Base-by-base conservation (phyloP, 2,329 filamentous ascomycete genomes). In the Sarocladiaceae sp. region DNA sequence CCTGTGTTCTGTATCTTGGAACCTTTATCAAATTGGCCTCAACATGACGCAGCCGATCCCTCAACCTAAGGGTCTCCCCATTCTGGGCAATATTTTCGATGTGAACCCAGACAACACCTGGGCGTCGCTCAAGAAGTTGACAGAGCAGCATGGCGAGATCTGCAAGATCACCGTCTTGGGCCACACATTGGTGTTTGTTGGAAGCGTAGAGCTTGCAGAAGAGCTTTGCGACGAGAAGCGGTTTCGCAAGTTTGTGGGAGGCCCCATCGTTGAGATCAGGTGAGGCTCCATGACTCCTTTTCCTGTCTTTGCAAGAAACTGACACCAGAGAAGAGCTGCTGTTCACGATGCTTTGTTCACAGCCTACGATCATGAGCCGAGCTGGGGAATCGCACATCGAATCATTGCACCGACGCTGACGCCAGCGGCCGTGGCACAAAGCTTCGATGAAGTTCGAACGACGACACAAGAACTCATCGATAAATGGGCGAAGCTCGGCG, bases 271-370 rank as follows among this genome's bases (percentile, higher is more conserved):
- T 42, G 70, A 76, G 62, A 41, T 41, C 37, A 15, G 37, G 37
- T 41, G 10, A 23, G 24, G 6, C 12, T 15, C n/a, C 19, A 9
- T 41, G 37, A 3, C n/a, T n/a, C 19, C 37, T 7, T 3, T 9
- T 24, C 18, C 16, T 18, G 18, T 7, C 5, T 6, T 3, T 16
- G 7, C 4, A 23, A 26, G 21, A 11, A 23, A 13, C 24, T 41
- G 24, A 41, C 37, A 26, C 26, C 3, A 4, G 12, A 76, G 76
- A 46, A 66, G 72, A 18, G 62, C 64, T 21, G 59, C 68, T 5
- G 72, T 74, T 9, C 65, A 76, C 55, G 70, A 73, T 48, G 52
- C 70, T 3, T 65, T 76, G n/a, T 76, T 76, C 59, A 71, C 73
- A 3, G 72, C 73, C 5, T 74, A 60, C 52, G 63, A 74, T 12